Percentiles rank a stretch among this genome's conserved stretches.
These are phyloP conservation scores for Petunia secreta DNA, from an alignment of 257 asterid species.

Conservation along the genomic window DNA sequence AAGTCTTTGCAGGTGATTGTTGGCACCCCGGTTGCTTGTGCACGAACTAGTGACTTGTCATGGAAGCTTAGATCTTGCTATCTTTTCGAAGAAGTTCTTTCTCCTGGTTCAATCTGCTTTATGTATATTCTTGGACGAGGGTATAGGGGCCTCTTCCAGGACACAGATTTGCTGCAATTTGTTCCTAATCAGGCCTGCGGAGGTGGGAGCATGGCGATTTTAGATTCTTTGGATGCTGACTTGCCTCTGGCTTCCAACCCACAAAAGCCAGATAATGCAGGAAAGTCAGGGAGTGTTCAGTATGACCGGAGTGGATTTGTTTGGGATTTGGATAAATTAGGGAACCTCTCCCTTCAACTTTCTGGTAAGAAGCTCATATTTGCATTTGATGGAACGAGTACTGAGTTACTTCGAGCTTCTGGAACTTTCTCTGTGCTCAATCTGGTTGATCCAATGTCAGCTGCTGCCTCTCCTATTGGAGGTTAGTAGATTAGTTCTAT, in stretches of 20 bases:
- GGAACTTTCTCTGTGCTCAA: constrained; percentile 93
- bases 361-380: constrained; percentile 90
- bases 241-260: constrained; percentile 60
- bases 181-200: constrained; percentile 99
- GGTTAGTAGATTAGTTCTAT: constrained; percentile 56
- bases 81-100: constrained; percentile 96
- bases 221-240: constrained; percentile 92
- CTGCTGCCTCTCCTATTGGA: constrained; percentile 99
- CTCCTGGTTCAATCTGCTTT: constrained; percentile 95
- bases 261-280: constrained; percentile 74
- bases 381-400: constrained; percentile 97
- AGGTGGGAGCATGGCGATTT: constrained; percentile 98
- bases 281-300: constrained; percentile 74
- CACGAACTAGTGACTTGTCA: constrained; percentile 79
- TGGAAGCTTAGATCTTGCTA: constrained; percentile 96
- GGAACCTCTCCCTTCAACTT: constrained; percentile 84
- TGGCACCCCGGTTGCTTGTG: constrained; percentile 84
- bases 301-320: constrained; percentile 91
- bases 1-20: constrained; percentile 92
- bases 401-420: constrained; percentile 81
- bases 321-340: constrained; percentile 92
- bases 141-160: constrained; percentile 97
- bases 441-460: constrained; percentile 97
- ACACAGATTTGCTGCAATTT: constrained; percentile 80
- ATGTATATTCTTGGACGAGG: constrained; percentile 98